These are phyloP conservation scores for Streptanthus diversifolius DNA, from an alignment of 345 rosid species.

Conservation along the genomic window DNA sequence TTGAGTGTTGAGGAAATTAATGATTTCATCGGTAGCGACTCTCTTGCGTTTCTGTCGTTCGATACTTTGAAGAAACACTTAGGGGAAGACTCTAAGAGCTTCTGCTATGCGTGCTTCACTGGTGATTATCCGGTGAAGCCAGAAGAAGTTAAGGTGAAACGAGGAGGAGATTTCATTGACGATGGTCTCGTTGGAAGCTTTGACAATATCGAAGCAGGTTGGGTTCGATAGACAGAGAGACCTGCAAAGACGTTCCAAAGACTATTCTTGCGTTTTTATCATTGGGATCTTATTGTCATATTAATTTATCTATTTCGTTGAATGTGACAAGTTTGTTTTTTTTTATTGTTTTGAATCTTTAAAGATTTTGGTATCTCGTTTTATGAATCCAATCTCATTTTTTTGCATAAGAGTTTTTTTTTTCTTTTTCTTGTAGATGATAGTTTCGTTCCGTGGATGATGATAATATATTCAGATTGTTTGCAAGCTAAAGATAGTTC, in stretches of 20 bases:
- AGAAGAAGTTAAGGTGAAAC: slow-evolving; percentile 64
- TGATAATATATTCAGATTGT: too few species aligned
- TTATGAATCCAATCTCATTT: neutral
- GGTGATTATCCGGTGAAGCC: slow-evolving; percentile 88
- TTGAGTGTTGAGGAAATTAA: slow-evolving; percentile 76
- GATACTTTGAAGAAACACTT: slow-evolving; percentile 62
- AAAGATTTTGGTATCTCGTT: neutral
- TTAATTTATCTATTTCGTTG: neutral
- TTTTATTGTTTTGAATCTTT: neutral
- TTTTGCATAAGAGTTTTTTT: neutral
- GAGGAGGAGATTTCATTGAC: slow-evolving; percentile 80
- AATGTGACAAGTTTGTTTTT: neutral
- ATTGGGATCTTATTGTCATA: neutral
- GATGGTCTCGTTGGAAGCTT: slow-evolving; percentile 77
- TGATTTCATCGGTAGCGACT: slow-evolving; percentile 71
- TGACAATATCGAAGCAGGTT: slow-evolving; percentile 68
- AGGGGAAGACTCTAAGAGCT: slow-evolving; percentile 48
- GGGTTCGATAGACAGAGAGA: slow-evolving; percentile 43
- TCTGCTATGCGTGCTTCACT: slow-evolving; percentile 92
- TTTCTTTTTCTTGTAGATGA: too few species aligned
- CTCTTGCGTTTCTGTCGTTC: slow-evolving; percentile 70
- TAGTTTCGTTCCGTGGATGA: too few species aligned
- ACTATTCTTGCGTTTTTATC: neutral
- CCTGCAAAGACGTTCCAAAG: neutral
- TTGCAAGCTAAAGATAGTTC: too few species aligned